A percentile compares a stretch with the other conserved stretches of the same genome.
Evolutionary conservation across 192 early-diverging fungal species (phyloP).

Genomic region (Coemansia sp.): DNA sequence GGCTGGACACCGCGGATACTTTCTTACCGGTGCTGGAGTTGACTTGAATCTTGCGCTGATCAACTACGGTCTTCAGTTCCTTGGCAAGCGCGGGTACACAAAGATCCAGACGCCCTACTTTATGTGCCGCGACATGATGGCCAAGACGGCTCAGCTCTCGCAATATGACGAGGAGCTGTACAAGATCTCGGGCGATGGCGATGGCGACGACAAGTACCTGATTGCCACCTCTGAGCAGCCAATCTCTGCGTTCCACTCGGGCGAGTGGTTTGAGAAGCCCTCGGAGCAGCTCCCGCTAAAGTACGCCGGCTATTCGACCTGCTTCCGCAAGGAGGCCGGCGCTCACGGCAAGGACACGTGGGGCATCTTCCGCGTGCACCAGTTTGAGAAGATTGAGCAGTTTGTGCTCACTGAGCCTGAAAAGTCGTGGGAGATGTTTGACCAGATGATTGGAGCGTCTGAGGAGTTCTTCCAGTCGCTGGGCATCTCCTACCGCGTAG

Average conservation of each 20-base stretch:
- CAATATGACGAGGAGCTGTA: conserved; percentile 99
- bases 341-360: conserved; percentile 95
- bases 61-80: conserved; percentile 93
- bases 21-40: conserved; percentile 91
- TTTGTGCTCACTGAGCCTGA: conserved; percentile 95
- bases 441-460: conserved; percentile 87
- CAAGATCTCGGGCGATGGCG: conserved; percentile 79
- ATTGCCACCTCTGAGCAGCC: conserved; percentile 99
- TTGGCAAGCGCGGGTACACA: conserved; percentile 75
- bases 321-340: conserved; percentile 99
- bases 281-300: conserved; percentile 87
- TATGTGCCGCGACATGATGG: conserved; percentile 96
- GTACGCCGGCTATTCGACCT: conserved; percentile 96
- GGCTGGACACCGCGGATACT: conserved; percentile 99
- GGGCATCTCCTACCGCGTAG: conserved; percentile 90
- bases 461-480: conserved; percentile 96
- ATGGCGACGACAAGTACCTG: conserved; percentile 90
- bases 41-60: conserved; percentile 96
- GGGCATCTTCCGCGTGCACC: conserved; percentile 99
- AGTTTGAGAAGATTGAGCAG: conserved; percentile 99
- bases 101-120: conserved; percentile 98
- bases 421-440: conserved; percentile 98
- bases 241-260: conserved; percentile 92
- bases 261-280: conserved; percentile 94
- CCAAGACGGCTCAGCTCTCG: conserved; percentile 95